Evolutionary conservation across 768 basidiomycete species (phyloP), one percentile per base, ranked within the genome.

Genomic region (Kwoniella sp.): DNA sequence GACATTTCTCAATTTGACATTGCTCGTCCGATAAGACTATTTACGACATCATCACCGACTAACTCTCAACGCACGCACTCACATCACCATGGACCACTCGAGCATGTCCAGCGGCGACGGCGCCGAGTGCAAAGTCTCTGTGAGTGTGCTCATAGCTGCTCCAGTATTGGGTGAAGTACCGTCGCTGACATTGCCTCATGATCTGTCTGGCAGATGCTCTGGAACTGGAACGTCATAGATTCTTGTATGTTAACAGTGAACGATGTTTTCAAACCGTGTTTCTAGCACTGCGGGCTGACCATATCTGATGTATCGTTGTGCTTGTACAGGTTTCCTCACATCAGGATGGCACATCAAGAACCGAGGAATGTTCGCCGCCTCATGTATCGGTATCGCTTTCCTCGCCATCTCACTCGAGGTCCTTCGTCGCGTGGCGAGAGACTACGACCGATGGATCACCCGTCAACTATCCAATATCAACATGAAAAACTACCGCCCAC

Each of bases 181-280:
- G 36, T 21, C 48, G 6, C 51, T 25, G 22, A 21, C 27, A n/a
- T 24, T 48, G 0, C 15, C 12, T 17, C 29, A 1, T 22, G 8
- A 1, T 1, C 10, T 21, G 3, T 25, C 26, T 33, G 5, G 33
- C 17, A 68, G 68, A 77, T 77, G 75, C 52, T 75, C 12, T 77
- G 69, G 70, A 78, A 78, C 60, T 80, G 79, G 79, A 58, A 65
- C 53, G 65, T 68, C 3, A 60, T 77, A 46, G 71, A 72, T 58
- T 54, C 70, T 13, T 71, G 69, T 67, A 33, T 37, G 58, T 50
- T 46, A 2, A n/a, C 40, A 44, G 40, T 10, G 21, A 6, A 2
- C 46, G n/a, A n/a, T n/a, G n/a, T n/a, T n/a, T n/a, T n/a, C n/a
- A n/a, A n/a, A n/a, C n/a, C n/a, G n/a, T n/a, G n/a, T n/a, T n/a